These are phyloP conservation scores for Backusella circina DNA, from an alignment of 192 early-diverging fungal species.

Conservation along the genomic window DNA sequence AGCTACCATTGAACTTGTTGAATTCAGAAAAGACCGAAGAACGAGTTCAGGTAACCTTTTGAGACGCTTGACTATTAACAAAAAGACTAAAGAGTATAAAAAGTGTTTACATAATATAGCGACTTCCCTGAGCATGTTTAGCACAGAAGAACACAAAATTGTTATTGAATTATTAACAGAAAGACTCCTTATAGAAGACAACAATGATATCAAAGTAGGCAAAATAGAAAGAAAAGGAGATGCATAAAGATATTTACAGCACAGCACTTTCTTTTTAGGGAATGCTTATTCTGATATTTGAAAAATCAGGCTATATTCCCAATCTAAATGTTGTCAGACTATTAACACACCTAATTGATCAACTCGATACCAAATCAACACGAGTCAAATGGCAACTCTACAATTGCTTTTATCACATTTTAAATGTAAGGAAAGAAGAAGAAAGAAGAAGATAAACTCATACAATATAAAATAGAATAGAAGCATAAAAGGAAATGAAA, in stretches of 20 bases:
- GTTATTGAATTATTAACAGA: neutral
- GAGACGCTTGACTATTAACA: neutral
- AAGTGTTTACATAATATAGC: slow-evolving; percentile 13
- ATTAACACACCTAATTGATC: neutral
- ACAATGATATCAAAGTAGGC: slow-evolving; percentile 14
- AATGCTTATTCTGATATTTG: slow-evolving; percentile 17
- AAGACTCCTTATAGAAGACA: neutral
- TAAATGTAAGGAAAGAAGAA: neutral
- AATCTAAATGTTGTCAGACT: neutral
- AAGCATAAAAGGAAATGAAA: slow-evolving; percentile 6
- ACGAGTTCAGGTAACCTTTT: neutral
- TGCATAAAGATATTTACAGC: neutral
- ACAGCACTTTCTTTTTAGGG: slow-evolving; percentile 1
- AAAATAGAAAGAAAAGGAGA: neutral
- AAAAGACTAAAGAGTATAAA: neutral
- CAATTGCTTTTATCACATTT: slow-evolving; percentile 9
- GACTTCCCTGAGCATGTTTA: neutral
- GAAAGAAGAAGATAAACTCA: neutral
- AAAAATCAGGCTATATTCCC: neutral
- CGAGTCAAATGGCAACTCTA: slow-evolving; percentile 23
- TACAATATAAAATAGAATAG: neutral
- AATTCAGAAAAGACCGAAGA: neutral
- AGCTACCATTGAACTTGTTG: neutral
- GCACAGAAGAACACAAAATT: slow-evolving; percentile 6
- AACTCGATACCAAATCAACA: slow-evolving; percentile 21